Evolutionary conservation across 345 rosid genomes (phyloP), one percentile per base, ranked within the genome.

Genomic region (Adansonia digitata): DNA sequence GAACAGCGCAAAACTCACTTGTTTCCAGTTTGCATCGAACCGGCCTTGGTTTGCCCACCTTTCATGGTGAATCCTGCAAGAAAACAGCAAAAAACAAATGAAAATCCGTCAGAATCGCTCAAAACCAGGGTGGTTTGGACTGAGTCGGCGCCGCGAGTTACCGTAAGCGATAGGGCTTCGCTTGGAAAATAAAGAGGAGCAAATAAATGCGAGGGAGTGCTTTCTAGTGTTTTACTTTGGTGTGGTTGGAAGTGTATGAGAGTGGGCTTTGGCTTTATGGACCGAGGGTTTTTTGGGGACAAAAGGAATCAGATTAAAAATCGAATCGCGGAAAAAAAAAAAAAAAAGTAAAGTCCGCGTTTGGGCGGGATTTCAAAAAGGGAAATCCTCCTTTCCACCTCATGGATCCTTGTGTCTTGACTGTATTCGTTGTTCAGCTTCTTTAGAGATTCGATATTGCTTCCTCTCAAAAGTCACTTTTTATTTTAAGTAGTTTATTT

Each of bases 1-100:
- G 15, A 70, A 49, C 27, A 60, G 20, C 15, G 71, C 35, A 75
- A 26, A 31, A 53, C 82, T 73, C 77, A 89, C 97, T 77, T 84
- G 68, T 46, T 69, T 53, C 85, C 92, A 31, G 81, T 73, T 20
- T 67, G 70, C 77, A 14, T 83, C 15, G 77, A 11, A 5, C 75
- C 86, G 10, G 85, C 75, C 83, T 87, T 84, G 4, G 88, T 78
- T 82, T 80, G 82, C 37, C 83, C 87, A 37, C 90, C 87, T 81
- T 91, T 93, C 97, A 93, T 93, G 79, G 53, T 63, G 78, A 78
- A 74, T 83, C 82, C 94, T 90, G 87, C 77, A 35, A 63, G 31
- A 2, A 52, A 62, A 57, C 60, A 46, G 1, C 3, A 45, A 2
- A 43, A 75, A 82, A 77, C 26, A 67, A 55, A 74, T 81, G 43